phyloP scores from a whole-genome alignment of 768 basidiomycete species.

The Rhizopogon salebrosus region DNA sequence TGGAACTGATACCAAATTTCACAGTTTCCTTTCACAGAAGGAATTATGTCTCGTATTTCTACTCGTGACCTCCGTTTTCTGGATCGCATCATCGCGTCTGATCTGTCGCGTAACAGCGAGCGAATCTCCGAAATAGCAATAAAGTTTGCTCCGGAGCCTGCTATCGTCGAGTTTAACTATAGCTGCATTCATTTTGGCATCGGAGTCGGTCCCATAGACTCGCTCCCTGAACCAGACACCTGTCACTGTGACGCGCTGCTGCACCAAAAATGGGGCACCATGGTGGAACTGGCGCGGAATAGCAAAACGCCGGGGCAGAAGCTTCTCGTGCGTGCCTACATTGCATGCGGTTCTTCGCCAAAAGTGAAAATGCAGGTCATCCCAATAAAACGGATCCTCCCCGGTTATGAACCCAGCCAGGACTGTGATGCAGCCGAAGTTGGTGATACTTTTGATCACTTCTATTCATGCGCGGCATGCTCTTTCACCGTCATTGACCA shows the following conservation, averaged over 20 bases:
- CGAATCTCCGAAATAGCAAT: conserved; percentile 11
- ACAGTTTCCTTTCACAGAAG: conserved; percentile 9
- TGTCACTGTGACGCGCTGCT: conserved; percentile 19
- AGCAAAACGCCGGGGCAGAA: conserved; percentile 13
- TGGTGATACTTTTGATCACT: conserved; percentile 17
- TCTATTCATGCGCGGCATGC: conserved; percentile 19
- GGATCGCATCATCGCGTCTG: conserved; percentile 16
- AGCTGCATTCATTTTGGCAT: conserved; percentile 13
- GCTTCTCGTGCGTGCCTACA: conserved; percentile 23
- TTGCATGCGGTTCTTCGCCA: conserved; percentile 18
- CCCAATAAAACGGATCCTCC: conserved; percentile 15
- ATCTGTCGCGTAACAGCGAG: conserved; percentile 11
- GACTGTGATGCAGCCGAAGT: conserved; percentile 17
- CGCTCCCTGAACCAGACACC: conserved; percentile 7
- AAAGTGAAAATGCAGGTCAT: conserved; percentile 22
- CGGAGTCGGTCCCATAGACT: conserved; percentile 12
- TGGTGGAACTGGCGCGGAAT: conserved; percentile 22
- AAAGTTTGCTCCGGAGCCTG: conserved; percentile 5
- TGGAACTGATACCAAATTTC: not conserved
- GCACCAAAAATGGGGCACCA: conserved; percentile 19
- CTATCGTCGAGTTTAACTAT: conserved; percentile 23
- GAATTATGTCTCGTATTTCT: conserved; percentile 15
- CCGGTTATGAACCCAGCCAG: not conserved
- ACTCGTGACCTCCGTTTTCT: conserved; percentile 20
- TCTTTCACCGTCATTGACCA: conserved; percentile 16